Percentiles rank a stretch among this genome's conserved stretches.
These are phyloP conservation scores for Penicillium palitans DNA, from an alignment of 2,329 filamentous ascomycete genomes.

Conservation along the genomic window DNA sequence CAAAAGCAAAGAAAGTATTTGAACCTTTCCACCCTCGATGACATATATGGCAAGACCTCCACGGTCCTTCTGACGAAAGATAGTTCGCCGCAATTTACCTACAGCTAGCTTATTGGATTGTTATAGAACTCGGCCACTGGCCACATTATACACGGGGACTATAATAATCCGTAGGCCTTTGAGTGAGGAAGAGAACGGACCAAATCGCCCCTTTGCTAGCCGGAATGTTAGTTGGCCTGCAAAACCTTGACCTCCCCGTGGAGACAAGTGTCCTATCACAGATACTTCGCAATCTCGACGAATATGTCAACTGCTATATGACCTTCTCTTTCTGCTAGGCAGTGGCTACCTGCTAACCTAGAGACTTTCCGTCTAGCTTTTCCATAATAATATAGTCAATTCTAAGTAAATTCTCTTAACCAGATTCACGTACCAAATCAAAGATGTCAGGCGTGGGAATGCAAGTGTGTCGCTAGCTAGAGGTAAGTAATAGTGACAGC, in stretches of 20 bases:
- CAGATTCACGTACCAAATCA: constrained; percentile 2
- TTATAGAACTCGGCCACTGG: background rate
- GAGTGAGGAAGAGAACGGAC: constrained; percentile 4
- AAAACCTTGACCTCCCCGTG: background rate
- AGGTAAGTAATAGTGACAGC: constrained; percentile 5
- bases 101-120: background rate
- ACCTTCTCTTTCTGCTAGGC: constrained; percentile 5
- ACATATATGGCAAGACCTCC: background rate
- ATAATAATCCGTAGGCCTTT: background rate
- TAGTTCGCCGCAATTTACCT: background rate
- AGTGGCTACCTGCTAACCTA: background rate
- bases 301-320: constrained; percentile 5
- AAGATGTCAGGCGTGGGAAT: constrained; percentile 1
- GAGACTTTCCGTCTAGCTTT: background rate
- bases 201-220: background rate
- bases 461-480: background rate
- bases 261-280: background rate
- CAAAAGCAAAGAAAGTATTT: background rate
- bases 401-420: background rate
- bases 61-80: background rate
- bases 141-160: constrained; percentile 8
- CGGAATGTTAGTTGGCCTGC: background rate
- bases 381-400: constrained; percentile 7
- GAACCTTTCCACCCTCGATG: background rate
- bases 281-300: constrained; percentile 2